Conservation (phyloP, 2,329 filamentous ascomycete genomes). For the Neofusicoccum sp. region DNA sequence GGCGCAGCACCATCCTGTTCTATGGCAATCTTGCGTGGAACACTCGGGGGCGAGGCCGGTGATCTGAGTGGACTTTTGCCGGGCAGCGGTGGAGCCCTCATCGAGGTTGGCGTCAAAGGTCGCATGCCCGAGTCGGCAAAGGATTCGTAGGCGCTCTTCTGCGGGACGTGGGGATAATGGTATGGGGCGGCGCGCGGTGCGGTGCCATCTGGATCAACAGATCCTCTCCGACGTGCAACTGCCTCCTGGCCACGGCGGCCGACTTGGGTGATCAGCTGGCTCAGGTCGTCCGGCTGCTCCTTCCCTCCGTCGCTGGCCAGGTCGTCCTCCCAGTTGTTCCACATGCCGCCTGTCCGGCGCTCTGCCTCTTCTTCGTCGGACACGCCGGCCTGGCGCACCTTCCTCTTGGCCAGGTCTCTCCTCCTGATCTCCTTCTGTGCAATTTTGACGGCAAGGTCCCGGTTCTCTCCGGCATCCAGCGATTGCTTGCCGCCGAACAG, state of each 20-base stretch:
- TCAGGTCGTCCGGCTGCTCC: conserved; percentile 49
- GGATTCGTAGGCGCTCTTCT: conserved; percentile 39
- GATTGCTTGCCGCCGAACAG: conserved; percentile 32
- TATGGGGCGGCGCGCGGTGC: conserved; percentile 32
- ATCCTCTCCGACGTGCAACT: conserved; percentile 31
- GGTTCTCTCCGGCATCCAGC: conserved; percentile 37
- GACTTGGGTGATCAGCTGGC: conserved; percentile 55
- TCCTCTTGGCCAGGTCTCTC: conserved; percentile 33
- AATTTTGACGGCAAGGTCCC: conserved; percentile 36
- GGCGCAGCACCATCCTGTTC: conserved; percentile 1
- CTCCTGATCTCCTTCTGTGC: conserved; percentile 39
- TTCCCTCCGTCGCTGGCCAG: conserved; percentile 30
- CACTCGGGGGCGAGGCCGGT: conserved; percentile 3
- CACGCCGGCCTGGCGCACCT: conserved; percentile 57
- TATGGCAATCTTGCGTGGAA: conserved; percentile 14
- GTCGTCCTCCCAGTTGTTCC: conserved; percentile 56
- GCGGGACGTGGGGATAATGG: conserved; percentile 49
- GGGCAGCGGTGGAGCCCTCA: conserved; percentile 43
- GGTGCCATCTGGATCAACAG: neutral
- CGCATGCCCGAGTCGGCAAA: conserved; percentile 32
- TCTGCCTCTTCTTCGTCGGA: conserved; percentile 60
- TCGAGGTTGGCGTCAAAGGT: conserved; percentile 10
- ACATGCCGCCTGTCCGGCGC: conserved; percentile 56
- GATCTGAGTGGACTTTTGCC: conserved; percentile 26
- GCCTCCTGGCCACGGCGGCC: conserved; percentile 39